Conservation (phyloP, 2,329 filamentous ascomycete genomes). For the Exophiala calicioides region DNA sequence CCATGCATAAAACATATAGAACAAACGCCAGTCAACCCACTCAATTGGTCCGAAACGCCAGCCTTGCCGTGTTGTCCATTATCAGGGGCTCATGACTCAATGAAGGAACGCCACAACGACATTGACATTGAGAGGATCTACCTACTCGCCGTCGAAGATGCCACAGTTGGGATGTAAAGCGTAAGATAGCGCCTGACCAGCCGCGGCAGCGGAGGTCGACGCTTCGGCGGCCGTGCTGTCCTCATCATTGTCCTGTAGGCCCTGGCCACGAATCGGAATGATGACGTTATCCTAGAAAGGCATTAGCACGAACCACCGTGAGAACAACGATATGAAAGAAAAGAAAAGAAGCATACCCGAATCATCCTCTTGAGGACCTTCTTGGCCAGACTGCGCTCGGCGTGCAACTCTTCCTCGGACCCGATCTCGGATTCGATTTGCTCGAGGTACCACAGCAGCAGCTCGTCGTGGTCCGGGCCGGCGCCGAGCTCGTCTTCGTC, state of each 20-base stretch:
- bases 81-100: no score
- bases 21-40: no score
- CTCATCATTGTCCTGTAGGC: slow-evolving; percentile 72
- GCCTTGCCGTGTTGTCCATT: no score
- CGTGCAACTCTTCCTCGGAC: slow-evolving; percentile 76
- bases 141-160: slow-evolving; percentile 56
- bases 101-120: neutral
- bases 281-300: slow-evolving; percentile 58
- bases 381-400: slow-evolving; percentile 69
- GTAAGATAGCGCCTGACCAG: slow-evolving; percentile 64
- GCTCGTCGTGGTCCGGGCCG: slow-evolving; percentile 78
- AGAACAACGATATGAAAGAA: slow-evolving; percentile 4
- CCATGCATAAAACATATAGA: no score
- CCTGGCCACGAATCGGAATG: slow-evolving; percentile 72
- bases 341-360: slow-evolving; percentile 64
- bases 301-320: neutral
- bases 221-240: slow-evolving; percentile 49
- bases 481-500: slow-evolving; percentile 76
- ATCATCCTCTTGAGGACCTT: slow-evolving; percentile 96
- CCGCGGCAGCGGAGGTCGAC: slow-evolving; percentile 6
- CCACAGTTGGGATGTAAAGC: slow-evolving; percentile 93
- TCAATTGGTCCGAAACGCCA: no score
- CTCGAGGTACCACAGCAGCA: slow-evolving; percentile 89
- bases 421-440: slow-evolving; percentile 81
- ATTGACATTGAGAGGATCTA: neutral